phyloP scores from a whole-genome alignment of 2,329 filamentous ascomycete species.

The Helotiales sp. region DNA sequence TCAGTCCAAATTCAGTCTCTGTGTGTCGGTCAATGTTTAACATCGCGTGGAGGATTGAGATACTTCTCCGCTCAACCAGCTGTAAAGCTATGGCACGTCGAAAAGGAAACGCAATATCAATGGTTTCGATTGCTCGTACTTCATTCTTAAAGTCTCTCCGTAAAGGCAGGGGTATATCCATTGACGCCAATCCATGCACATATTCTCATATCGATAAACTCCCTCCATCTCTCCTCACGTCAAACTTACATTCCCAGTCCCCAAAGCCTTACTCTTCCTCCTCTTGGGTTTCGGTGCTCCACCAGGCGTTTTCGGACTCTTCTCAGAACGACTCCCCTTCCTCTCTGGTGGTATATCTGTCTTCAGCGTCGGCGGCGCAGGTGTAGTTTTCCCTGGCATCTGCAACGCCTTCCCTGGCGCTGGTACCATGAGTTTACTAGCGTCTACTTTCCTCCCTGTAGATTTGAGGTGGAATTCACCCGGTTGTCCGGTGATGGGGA shows the following conservation, averaged over 20 bases:
- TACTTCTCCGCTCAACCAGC: too few relatives aligned
- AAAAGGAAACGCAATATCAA: not conserved
- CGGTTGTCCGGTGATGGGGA: slow-evolving; percentile 65
- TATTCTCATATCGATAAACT: not conserved
- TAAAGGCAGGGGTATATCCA: slow-evolving; percentile 11
- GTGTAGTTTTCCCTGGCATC: slow-evolving; percentile 16
- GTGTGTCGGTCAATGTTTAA: too few relatives aligned
- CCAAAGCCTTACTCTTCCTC: slow-evolving; percentile 37
- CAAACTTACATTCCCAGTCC: slow-evolving; percentile 25
- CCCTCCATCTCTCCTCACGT: slow-evolving; percentile 4
- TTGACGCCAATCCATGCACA: slow-evolving; percentile 1
- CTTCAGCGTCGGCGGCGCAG: slow-evolving; percentile 26
- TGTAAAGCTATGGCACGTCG: too few relatives aligned
- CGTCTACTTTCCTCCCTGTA: slow-evolving; percentile 51
- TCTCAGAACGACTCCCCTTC: slow-evolving; percentile 32
- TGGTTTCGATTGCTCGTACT: not conserved
- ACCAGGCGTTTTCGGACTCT: slow-evolving; percentile 36
- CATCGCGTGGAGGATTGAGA: too few relatives aligned
- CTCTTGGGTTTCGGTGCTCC: slow-evolving; percentile 38
- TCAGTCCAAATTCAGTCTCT: too few relatives aligned
- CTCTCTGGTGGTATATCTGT: slow-evolving; percentile 30
- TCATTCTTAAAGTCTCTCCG: not conserved
- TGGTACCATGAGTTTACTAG: slow-evolving; percentile 28
- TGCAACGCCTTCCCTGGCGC: slow-evolving; percentile 19
- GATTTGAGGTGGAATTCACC: slow-evolving; percentile 66